Evolutionary conservation across 1,284 basidiomycete species (phyloP).

Genomic region (Ganoderma leucocontextum): DNA sequence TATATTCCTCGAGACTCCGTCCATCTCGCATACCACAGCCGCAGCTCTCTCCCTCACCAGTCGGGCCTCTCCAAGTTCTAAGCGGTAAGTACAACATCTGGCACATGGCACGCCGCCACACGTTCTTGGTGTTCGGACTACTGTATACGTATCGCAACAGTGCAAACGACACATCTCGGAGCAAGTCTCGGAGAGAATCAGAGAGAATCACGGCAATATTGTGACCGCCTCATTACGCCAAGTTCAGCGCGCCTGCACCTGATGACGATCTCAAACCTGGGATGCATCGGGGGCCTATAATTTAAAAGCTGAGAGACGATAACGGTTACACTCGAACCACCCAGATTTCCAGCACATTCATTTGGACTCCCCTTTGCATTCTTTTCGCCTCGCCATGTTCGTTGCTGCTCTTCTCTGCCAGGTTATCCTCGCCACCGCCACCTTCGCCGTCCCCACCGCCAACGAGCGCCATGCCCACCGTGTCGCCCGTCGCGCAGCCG

Average conservation of each 20-base stretch:
- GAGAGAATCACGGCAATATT: not conserved
- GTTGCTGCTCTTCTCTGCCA: slow-evolving; percentile 31
- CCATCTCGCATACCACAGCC: too few species aligned
- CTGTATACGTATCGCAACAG: not conserved
- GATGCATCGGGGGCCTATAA: too few species aligned
- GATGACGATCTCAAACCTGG: too few species aligned
- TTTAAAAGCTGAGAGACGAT: too few species aligned
- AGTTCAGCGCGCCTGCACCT: not conserved
- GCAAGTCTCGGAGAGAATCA: too few species aligned
- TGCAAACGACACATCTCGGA: not conserved
- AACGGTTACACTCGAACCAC: not conserved
- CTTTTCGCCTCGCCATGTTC: slow-evolving; percentile 28
- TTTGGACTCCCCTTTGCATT: slow-evolving; percentile 23
- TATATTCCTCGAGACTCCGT: too few species aligned
- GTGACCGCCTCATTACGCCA: not conserved
- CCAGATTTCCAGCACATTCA: slow-evolving; percentile 27
- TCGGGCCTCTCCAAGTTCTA: too few species aligned
- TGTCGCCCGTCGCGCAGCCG: slow-evolving; percentile 27
- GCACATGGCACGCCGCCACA: not conserved
- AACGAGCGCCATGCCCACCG: slow-evolving; percentile 30
- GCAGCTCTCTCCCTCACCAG: too few species aligned
- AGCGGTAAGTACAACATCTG: not conserved
- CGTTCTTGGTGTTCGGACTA: not conserved
- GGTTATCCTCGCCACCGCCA: slow-evolving; percentile 34
- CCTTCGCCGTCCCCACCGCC: slow-evolving; percentile 31